Base-by-base conservation (phyloP, 805 yeast genomes). In the Wickerhamiella nectarea region DNA sequence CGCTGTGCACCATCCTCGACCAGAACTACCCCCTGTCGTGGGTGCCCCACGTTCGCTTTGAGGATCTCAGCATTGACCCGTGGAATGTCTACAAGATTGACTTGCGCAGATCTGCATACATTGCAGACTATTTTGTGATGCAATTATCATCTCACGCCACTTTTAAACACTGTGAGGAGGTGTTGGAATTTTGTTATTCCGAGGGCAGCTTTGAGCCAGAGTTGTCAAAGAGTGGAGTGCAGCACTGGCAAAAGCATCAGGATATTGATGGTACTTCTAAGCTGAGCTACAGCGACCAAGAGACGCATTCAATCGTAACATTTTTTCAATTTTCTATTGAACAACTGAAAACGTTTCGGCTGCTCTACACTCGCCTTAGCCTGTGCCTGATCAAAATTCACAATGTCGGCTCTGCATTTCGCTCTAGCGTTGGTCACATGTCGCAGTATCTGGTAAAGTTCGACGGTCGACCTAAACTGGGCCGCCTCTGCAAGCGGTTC, bases 41-140 rank as follows among this genome's bases (percentile, higher is more conserved):
- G 66, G 52, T 61, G 11, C 67, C 68, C 4, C 45, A 51, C 2
- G 46, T 63, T 14, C 47, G 17, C 53, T 56, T 31, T 43, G 55
- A 21, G 52, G 64, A 15, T 52, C 53, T 47, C 44, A 56, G 7
- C 37, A 58, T 12, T 56, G 65, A 6, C 45, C 61, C 25, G 41
- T 55, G 46, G 55, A 60, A 19, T 52, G 59, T 2, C 43, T 62
- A 14, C 50, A 56, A 37, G 47, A 54, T 15, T 47, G 52, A 47
- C 48, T 56, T 24, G 63, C 70, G 26, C 58, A 73, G 28, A 56
- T 75, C 17, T 66, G 68, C 29, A 60, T 64, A 28, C 49, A 20
- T 20, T n/a, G 29, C 78, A 28, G 78, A 78, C 50, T 49, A 69
- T 6, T 61, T 76, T 28, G 54, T 80, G 11, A 58, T 66, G n/a